These are phyloP conservation scores for Xylaria sp. DNA, from an alignment of 2,329 filamentous ascomycete species.

Conservation along the genomic window DNA sequence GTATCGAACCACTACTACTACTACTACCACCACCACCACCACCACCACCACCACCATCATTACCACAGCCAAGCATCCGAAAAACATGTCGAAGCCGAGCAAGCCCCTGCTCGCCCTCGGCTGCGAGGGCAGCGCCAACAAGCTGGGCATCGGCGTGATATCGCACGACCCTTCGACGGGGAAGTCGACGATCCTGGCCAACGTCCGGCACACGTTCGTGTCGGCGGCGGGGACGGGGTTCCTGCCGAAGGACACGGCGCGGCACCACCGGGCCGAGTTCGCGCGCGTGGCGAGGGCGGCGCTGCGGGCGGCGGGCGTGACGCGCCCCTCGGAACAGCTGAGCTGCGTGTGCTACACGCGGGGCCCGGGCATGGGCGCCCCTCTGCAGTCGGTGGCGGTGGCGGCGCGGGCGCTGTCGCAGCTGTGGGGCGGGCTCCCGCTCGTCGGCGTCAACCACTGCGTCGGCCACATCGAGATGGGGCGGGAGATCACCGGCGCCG, in stretches of 20 bases:
- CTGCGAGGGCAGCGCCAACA: conserved; percentile 94
- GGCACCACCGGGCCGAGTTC: conserved; percentile 87
- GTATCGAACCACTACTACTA: too few species aligned
- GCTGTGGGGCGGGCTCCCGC: conserved; percentile 79
- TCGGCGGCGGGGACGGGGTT: conserved; percentile 93
- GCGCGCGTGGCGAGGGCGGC: conserved; percentile 79
- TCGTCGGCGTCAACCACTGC: conserved; percentile 97
- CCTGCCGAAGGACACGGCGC: conserved; percentile 92
- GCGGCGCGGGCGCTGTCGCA: conserved; percentile 80
- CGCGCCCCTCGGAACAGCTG: conserved; percentile 60
- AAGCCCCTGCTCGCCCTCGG: conserved; percentile 57
- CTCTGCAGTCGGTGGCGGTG: conserved; percentile 82
- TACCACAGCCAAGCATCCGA: conserved; percentile 3
- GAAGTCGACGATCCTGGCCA: conserved; percentile 76
- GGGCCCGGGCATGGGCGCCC: conserved; percentile 95
- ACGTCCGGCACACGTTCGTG: conserved; percentile 91
- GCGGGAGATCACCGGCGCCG: conserved; percentile 83
- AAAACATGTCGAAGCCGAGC: conserved; percentile 9
- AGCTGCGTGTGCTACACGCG: conserved; percentile 95
- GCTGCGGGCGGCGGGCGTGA: conserved; percentile 68
- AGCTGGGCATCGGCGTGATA: conserved; percentile 92
- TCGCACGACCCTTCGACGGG: conserved; percentile 64
- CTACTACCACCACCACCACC: too few species aligned
- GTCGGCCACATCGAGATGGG: conserved; percentile 99
- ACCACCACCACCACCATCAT: too few species aligned